Percentiles rank a stretch among this genome's conserved stretches.
phyloP scores from a whole-genome alignment of 2,329 filamentous ascomycete species.

The Xylaria sp. region DNA sequence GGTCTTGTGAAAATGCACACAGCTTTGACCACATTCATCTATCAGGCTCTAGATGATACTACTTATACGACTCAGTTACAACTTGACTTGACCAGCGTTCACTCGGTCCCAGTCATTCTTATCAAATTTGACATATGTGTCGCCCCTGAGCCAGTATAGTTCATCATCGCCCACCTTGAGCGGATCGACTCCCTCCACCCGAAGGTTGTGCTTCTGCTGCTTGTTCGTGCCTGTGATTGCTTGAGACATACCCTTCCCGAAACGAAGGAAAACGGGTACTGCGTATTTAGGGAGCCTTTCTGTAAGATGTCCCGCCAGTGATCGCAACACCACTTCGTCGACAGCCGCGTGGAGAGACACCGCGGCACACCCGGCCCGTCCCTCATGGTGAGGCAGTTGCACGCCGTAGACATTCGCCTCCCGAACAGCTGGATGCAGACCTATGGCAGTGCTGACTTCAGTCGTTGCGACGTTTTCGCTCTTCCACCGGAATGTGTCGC shows the following conservation, averaged over 20 bases:
- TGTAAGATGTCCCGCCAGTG: slow-evolving; percentile 55
- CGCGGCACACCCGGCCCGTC: slow-evolving; percentile 75
- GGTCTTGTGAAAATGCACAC: too few species aligned
- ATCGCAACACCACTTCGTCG: slow-evolving; percentile 44
- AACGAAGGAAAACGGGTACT: slow-evolving; percentile 69
- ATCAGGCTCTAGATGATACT: too few species aligned
- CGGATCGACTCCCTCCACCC: slow-evolving; percentile 70
- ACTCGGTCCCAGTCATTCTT: slow-evolving; percentile 64
- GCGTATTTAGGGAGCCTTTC: slow-evolving; percentile 65
- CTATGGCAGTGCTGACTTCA: slow-evolving; percentile 73
- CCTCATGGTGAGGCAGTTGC: slow-evolving; percentile 71
- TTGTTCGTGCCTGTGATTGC: slow-evolving; percentile 81
- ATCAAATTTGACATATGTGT: slow-evolving; percentile 63
- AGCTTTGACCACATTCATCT: too few species aligned
- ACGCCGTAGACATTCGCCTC: slow-evolving; percentile 89
- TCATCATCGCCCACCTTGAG: slow-evolving; percentile 44
- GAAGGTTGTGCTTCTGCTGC: slow-evolving; percentile 72
- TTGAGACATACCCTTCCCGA: slow-evolving; percentile 52
- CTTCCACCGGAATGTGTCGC: slow-evolving; percentile 77
- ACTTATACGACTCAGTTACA: slow-evolving; percentile 39
- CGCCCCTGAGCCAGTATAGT: slow-evolving; percentile 60
- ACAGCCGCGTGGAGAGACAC: slow-evolving; percentile 51
- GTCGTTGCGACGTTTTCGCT: slow-evolving; percentile 77
- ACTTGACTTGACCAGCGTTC: slow-evolving; percentile 61
- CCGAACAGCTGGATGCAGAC: slow-evolving; percentile 57